Evolutionary conservation across 176 grass and related monocot genomes (phyloP).

Genomic region (Oryza brachyantha): DNA sequence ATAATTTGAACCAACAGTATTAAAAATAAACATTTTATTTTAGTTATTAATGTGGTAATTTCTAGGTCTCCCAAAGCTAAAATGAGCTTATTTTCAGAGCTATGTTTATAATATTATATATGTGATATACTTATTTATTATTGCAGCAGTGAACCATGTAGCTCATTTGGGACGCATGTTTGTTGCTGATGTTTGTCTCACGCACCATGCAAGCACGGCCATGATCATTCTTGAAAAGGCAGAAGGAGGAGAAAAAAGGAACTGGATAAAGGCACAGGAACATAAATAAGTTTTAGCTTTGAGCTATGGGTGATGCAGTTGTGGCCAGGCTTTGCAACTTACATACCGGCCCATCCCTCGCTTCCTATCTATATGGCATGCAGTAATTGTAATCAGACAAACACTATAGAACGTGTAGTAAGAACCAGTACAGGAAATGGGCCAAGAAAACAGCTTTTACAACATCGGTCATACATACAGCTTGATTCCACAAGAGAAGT

Average conservation of each 20-base stretch:
- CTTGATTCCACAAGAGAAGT: not conserved
- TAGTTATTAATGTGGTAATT: too few species aligned
- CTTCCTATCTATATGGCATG: not conserved
- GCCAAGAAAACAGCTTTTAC: constrained; percentile 10
- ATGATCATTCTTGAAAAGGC: not conserved
- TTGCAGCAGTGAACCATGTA: not conserved
- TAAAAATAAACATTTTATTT: too few species aligned
- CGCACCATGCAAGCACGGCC: not conserved
- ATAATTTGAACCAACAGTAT: too few species aligned
- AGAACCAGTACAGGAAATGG: constrained; percentile 20
- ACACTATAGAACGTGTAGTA: constrained; percentile 23
- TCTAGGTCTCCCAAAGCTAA: too few species aligned
- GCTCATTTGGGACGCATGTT: not conserved
- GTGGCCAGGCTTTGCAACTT: constrained; percentile 26
- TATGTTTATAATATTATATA: too few species aligned
- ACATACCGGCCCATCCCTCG: constrained; percentile 19
- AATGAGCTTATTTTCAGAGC: too few species aligned
- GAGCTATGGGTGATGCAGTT: not conserved
- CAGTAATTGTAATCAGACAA: constrained; percentile 31
- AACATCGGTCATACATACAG: not conserved
- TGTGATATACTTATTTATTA: not conserved
- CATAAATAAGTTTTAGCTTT: constrained; percentile 25
- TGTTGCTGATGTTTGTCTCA: constrained; percentile 41
- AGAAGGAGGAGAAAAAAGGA: not conserved
- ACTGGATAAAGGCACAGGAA: not conserved